Base-by-base conservation (phyloP, 2,329 filamentous ascomycete species). In the Claviceps sp. region DNA sequence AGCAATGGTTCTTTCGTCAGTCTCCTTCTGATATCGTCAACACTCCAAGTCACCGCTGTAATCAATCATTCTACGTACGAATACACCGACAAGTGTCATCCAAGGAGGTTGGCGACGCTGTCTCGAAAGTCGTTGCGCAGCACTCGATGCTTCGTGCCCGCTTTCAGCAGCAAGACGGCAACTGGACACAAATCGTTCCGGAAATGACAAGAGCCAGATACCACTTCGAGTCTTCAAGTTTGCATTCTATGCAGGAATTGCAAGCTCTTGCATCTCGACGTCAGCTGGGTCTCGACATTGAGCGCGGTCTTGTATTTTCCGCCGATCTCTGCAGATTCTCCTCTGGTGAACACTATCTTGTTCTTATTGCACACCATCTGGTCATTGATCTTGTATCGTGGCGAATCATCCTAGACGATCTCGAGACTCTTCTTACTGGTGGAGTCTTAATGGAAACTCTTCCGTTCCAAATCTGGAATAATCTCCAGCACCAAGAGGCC, bases 381-480 rank as follows among this genome's bases (percentile, higher is more conserved):
- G 62, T 68, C 1, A 63, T 74, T 16, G 71, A 75, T 49, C 57
- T 74, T 4, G 69, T 75, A 1, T 71, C 70, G 0, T 75, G 72
- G 72, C 61, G 69, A 7, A 62, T 71, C 3, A 60, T 75, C 1
- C 56, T 73, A 0, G 65, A 69, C 38, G 71, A 75, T 45, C 59
- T 75, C 0, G 71, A 74, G 50, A 61, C 62, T 5, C 54, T 69
- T 1, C 57, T 74, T 6, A 59, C 64, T 7, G 50, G 50, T 6
- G 23, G 44, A 34, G 16, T 26, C 17, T 13, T 45, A 13, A 40
- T 39, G 43, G 23, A 50, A 48, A 29, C 52, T 44, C 34, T 34
- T 36, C 17, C 40, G 40, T 36, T 50, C 45, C 13, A 66, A 39
- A 62, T 56, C 23, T 71, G 69, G 68, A 57, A 56, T 6, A 54